Base-by-base conservation (phyloP, 2,329 filamentous ascomycete genomes). In the Esteya vermicola region DNA sequence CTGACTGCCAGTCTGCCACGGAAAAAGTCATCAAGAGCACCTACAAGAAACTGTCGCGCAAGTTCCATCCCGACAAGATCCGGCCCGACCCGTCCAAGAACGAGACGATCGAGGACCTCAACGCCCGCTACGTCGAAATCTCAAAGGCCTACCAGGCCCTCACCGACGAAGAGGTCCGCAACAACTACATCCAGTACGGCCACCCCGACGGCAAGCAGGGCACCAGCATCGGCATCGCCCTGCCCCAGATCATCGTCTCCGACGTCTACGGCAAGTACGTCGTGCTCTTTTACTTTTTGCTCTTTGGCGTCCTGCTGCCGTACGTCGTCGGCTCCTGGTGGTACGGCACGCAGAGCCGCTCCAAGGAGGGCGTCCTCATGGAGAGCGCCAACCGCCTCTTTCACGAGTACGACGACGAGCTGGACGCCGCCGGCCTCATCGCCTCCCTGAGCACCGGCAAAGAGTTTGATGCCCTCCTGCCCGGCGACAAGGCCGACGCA, bases 131-230 rank as follows among this genome's bases (percentile, higher is more conserved):
- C 64, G 86, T 96, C 42, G 88, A 96, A 55, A 75, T 96, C 52
- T 91, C 85, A 50, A 98, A 98, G 66, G 91, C 91, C 7, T 98
- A 95, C 72, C 94, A 98, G 63, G 82, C 91, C 4, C 73, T 98
- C 36, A 98, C 93, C 5, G 91, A 98, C 55, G 93, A 98, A 62
- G 91, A 96, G 32, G 74, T 96, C 45, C 83, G 91, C 54, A 93
- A 93, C 63, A 98, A 98, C 66, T 98, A 84, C 61, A 78, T 94
- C 39, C 83, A 93, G 59, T 98, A 82, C 54, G 91, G 91, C 41
- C 86, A 98, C 59, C 91, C 91, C 7, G 91, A 98, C 57, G 91
- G 91, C 56, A 96, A 95, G 70, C 91, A 98, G 64, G 89, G 86
- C 58, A 91, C 88, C 62, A 95, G 86, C 63, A 96, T 98, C 54